phyloP scores from a whole-genome alignment of 2,329 filamentous ascomycete genomes.

The Pseudogymnoascus pannorum region DNA sequence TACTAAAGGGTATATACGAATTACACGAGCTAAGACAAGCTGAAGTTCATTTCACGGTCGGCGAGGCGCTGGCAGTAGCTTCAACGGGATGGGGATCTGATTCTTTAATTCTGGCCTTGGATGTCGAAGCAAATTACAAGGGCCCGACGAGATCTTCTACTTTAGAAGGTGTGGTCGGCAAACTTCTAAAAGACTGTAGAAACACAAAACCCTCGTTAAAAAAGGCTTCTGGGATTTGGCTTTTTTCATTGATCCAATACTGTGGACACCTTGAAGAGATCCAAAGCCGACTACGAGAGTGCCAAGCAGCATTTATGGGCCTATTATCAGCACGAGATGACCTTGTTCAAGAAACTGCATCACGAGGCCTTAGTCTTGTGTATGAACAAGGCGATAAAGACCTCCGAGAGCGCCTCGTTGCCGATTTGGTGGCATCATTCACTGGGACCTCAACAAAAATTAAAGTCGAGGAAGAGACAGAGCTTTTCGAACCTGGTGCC shows the following conservation, averaged over 20 bases:
- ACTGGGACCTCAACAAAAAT: conserved; percentile 68
- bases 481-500: conserved; percentile 86
- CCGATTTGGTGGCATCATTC: conserved; percentile 82
- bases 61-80: conserved; percentile 76
- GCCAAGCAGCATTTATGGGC: conserved; percentile 80
- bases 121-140: conserved; percentile 55
- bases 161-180: conserved; percentile 46
- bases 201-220: conserved; percentile 81
- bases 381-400: conserved; percentile 84
- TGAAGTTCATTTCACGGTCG: conserved; percentile 84
- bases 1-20: conserved; percentile 63
- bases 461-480: conserved; percentile 74
- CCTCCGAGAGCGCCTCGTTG: conserved; percentile 74
- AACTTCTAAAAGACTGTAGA: conserved; percentile 69
- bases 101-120: conserved; percentile 65
- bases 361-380: conserved; percentile 80
- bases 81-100: conserved; percentile 78
- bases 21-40: conserved; percentile 79
- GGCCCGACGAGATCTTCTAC: conserved; percentile 36
- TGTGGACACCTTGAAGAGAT: conserved; percentile 73
- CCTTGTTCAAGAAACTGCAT: conserved; percentile 91
- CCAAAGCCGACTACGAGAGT: conserved; percentile 66
- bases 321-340: conserved; percentile 85
- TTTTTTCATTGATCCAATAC: conserved; percentile 84
- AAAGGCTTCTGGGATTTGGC: conserved; percentile 92